Percentiles rank a stretch among this genome's conserved stretches.
Conservation (phyloP, 139 green algal species). For the Eudorina sp. region DNA sequence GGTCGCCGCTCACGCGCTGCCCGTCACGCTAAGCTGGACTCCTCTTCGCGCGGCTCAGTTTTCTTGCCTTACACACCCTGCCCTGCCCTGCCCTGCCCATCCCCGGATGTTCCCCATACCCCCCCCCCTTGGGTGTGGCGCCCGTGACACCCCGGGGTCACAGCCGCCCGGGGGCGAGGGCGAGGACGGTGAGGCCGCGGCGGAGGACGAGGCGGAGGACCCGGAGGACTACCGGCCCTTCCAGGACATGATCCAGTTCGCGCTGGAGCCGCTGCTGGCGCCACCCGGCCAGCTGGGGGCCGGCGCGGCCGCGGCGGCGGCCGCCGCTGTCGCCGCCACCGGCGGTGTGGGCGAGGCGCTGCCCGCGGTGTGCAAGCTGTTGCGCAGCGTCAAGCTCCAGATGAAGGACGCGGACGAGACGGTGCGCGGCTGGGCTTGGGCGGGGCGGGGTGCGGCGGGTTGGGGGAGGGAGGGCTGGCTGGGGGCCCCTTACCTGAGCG, state of each 20-base stretch:
- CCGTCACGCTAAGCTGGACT: too few relatives aligned
- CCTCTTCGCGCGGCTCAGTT: too few relatives aligned
- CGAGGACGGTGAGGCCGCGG: neutral
- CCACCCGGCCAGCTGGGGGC: neutral
- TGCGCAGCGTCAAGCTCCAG: constrained; percentile 26
- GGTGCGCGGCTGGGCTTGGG: constrained; percentile 24
- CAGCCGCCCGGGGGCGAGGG: neutral
- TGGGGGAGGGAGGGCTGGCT: neutral
- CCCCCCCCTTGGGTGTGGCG: too few relatives aligned
- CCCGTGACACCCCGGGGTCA: too few relatives aligned
- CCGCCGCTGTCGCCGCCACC: neutral
- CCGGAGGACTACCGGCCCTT: constrained; percentile 63
- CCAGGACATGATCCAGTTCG: constrained; percentile 78
- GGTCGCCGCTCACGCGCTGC: too few relatives aligned
- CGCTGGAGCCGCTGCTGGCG: constrained; percentile 71
- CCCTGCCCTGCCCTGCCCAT: too few relatives aligned
- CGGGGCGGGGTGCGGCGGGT: too few relatives aligned
- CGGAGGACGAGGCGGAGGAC: constrained; percentile 2
- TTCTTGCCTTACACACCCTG: too few relatives aligned
- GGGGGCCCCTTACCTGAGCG: too few relatives aligned
- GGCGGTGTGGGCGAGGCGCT: constrained; percentile 28
- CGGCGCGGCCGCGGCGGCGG: neutral
- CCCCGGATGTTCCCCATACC: too few relatives aligned
- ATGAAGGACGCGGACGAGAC: constrained; percentile 14
- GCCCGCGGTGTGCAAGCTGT: constrained; percentile 32